These are phyloP conservation scores for Suillus alpinus DNA, from an alignment of 768 basidiomycete species.

Conservation along the genomic window DNA sequence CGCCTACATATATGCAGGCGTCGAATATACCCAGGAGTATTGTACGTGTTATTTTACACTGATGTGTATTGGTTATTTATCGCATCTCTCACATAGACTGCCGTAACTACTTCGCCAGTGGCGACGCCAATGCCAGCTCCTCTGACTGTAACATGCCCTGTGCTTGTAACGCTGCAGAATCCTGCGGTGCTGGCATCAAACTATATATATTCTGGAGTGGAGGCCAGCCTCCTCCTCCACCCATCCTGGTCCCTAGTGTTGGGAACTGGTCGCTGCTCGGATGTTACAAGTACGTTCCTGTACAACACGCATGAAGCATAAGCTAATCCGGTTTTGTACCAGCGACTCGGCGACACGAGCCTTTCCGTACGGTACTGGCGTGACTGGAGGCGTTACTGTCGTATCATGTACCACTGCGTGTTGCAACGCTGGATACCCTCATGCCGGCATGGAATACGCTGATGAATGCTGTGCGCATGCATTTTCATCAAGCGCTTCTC, in stretches of 20 bases:
- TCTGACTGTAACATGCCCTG: conserved; percentile 64
- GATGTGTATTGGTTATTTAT: conserved; percentile 3
- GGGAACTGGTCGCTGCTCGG: conserved; percentile 70
- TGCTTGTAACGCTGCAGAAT: conserved; percentile 53
- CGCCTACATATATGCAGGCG: conserved; percentile 61
- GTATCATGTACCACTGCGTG: conserved; percentile 50
- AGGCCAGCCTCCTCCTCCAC: conserved; percentile 49
- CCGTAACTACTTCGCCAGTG: conserved; percentile 50
- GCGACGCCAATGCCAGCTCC: conserved; percentile 40
- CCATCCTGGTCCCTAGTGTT: conserved; percentile 49
- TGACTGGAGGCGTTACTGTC: conserved; percentile 45
- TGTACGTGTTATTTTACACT: conserved; percentile 39
- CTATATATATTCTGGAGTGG: conserved; percentile 69
- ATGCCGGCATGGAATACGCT: conserved; percentile 46
- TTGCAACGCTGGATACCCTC: conserved; percentile 35
- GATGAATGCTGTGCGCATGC: conserved; percentile 46
- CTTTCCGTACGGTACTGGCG: conserved; percentile 28
- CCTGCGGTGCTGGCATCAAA: conserved; percentile 57
- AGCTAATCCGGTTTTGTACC: conserved; percentile 17
- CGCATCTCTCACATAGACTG: conserved; percentile 47
- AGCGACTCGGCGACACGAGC: conserved; percentile 34
- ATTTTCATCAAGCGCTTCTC: background rate
- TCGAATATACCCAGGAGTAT: conserved; percentile 65
- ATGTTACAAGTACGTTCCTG: conserved; percentile 59
- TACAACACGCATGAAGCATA: background rate